phyloP scores from a whole-genome alignment of 768 basidiomycete species.

The Hygrophoropsis aurantiaca region DNA sequence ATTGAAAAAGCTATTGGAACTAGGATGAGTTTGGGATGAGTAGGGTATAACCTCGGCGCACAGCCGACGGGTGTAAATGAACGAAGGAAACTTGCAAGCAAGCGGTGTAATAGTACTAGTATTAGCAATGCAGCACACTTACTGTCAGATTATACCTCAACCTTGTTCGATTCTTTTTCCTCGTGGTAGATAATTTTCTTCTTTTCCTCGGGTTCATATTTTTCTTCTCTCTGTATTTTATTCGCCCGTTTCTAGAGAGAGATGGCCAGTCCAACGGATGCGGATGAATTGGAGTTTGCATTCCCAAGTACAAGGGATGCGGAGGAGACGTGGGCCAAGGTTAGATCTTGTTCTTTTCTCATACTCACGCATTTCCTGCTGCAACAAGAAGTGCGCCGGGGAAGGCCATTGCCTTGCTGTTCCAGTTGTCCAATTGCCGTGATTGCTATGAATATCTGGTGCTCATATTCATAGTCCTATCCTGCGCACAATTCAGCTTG shows the following conservation, averaged over 20 bases:
- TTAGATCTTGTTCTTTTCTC: background rate
- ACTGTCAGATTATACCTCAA: background rate
- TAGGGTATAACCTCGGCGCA: too few species aligned
- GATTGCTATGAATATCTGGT: background rate
- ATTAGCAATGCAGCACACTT: too few species aligned
- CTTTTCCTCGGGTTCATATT: background rate
- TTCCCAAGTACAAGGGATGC: background rate
- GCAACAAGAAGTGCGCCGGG: background rate
- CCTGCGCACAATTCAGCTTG: too few species aligned
- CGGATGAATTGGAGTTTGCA: conserved; percentile 6
- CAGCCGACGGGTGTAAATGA: too few species aligned
- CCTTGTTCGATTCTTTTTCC: background rate
- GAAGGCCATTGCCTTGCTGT: too few species aligned
- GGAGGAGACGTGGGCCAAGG: background rate
- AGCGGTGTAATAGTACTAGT: too few species aligned
- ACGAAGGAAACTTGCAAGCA: too few species aligned
- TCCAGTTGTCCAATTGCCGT: too few species aligned
- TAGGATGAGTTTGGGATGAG: too few species aligned
- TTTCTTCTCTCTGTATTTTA: background rate
- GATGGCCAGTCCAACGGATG: conserved; percentile 1
- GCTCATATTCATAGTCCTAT: background rate
- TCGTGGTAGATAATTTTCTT: background rate
- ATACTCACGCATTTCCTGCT: background rate
- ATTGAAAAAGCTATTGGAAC: too few species aligned
- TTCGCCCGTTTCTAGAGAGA: background rate